Conservation (phyloP, 306 rosid species). For the Dalbergia cochinchinensis region DNA sequence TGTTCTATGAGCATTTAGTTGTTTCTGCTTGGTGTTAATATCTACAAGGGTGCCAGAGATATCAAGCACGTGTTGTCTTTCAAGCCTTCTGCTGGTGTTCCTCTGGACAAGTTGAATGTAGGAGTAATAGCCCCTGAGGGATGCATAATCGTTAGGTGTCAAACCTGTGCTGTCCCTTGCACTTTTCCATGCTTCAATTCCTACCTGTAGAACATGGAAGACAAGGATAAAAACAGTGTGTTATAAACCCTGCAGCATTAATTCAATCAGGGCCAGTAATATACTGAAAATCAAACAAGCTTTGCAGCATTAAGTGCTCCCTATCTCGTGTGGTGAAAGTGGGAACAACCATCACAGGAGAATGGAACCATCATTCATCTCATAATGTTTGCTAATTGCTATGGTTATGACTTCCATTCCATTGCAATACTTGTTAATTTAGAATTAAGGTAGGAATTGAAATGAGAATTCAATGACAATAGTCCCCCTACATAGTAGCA, state of each 20-base stretch:
- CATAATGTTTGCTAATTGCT: background rate
- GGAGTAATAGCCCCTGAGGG: conserved; percentile 63
- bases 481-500: background rate
- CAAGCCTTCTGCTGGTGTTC: conserved; percentile 58
- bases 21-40: conserved; percentile 54
- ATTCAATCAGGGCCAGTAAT: background rate
- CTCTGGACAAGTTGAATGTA: conserved; percentile 74
- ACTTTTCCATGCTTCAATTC: conserved; percentile 87
- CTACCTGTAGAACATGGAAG: conserved; percentile 62
- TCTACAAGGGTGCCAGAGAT: conserved; percentile 61
- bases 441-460: background rate
- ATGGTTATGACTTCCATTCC: background rate
- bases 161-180: conserved; percentile 70
- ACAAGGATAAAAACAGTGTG: conserved; percentile 11
- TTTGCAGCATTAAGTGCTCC: background rate
- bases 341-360: background rate
- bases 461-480: background rate
- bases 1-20: conserved; percentile 38
- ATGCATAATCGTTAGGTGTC: conserved; percentile 80
- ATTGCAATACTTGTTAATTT: background rate
- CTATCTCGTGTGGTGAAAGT: background rate
- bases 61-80: conserved; percentile 64
- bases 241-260: background rate
- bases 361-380: background rate
- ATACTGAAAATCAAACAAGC: conserved; percentile 6